Evolutionary conservation across 441 rosid genomes (phyloP).

Genomic region (Gossypium schwendimanii): DNA sequence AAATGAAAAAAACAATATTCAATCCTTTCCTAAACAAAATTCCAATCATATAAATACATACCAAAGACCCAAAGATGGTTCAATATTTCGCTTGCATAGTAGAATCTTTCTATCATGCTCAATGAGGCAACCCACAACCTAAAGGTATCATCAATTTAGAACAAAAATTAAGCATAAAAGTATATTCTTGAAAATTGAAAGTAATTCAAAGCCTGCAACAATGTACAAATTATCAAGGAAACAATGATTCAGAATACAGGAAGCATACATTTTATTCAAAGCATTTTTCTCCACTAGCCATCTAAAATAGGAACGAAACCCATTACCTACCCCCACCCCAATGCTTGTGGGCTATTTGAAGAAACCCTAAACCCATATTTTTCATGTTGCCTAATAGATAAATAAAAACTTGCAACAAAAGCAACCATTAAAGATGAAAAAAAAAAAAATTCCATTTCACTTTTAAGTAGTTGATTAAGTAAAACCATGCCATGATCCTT

Average conservation of each 20-base stretch:
- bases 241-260: background rate
- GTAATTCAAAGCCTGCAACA: background rate
- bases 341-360: background rate
- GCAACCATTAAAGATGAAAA: background rate
- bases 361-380: background rate
- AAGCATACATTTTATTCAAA: background rate
- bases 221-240: background rate
- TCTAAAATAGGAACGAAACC: background rate
- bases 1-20: background rate
- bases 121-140: conserved; percentile 96
- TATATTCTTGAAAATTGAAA: background rate
- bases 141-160: conserved; percentile 11
- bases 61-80: conserved; percentile 92
- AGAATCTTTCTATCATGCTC: conserved; percentile 78
- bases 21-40: background rate
- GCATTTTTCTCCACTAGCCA: background rate
- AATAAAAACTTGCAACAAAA: background rate
- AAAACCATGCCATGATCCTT: background rate
- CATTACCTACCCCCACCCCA: background rate
- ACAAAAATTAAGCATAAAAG: conserved; percentile 10
- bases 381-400: background rate
- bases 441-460: background rate
- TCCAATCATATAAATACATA: conserved; percentile 21
- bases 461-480: background rate
- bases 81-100: conserved; percentile 91